Evolutionary conservation across 805 yeast genomes (phyloP).

Genomic region (Metschnikowia kofuensis): DNA sequence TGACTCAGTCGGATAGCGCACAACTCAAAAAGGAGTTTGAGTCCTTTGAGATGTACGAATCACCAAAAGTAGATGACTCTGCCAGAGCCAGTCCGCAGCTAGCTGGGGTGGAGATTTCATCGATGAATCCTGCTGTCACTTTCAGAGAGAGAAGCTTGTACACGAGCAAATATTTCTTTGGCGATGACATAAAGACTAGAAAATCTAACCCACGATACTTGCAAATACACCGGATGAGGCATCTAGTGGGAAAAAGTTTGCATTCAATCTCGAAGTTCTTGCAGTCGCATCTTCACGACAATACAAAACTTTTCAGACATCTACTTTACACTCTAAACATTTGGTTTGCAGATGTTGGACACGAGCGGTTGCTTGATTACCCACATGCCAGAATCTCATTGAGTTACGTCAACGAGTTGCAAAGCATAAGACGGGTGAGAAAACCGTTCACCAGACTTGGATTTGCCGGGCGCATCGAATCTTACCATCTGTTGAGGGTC

Average conservation of each 20-base stretch:
- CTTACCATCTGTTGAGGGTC: constrained; percentile 73
- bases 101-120: constrained; percentile 41
- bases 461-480: constrained; percentile 69
- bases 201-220: constrained; percentile 29
- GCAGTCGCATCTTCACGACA: constrained; percentile 51
- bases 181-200: constrained; percentile 48
- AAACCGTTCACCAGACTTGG: constrained; percentile 77
- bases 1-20: not conserved
- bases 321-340: constrained; percentile 62
- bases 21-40: not conserved
- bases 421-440: constrained; percentile 58
- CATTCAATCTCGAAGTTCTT: constrained; percentile 55
- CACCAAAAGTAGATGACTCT: constrained; percentile 27
- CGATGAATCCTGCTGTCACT: constrained; percentile 53
- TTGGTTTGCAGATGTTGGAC: constrained; percentile 81
- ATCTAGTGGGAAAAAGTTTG: constrained; percentile 57
- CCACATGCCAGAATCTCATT: constrained; percentile 57
- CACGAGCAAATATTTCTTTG: constrained; percentile 64
- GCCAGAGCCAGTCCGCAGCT: constrained; percentile 47
- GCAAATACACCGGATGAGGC: constrained; percentile 58
- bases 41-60: constrained; percentile 4
- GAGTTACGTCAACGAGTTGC: constrained; percentile 54
- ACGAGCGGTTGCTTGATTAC: constrained; percentile 58
- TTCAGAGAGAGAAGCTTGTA: constrained; percentile 61
- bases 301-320: constrained; percentile 59